Evolutionary conservation across 2,329 filamentous ascomycete genomes (phyloP).

Genomic region (Aspergillus fumigatiaffinis): DNA sequence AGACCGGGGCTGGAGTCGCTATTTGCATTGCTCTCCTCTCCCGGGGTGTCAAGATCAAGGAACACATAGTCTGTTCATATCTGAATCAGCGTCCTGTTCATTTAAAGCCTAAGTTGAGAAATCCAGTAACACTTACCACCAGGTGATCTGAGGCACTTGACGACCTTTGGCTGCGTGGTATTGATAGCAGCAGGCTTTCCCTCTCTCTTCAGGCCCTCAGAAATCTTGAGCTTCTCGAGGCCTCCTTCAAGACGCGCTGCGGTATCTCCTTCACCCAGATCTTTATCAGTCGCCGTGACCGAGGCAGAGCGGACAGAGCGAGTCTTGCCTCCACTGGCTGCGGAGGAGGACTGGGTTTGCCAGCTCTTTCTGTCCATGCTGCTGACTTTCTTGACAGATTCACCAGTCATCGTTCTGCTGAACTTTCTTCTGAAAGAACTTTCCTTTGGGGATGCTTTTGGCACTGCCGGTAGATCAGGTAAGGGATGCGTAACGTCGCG

Average conservation of each 20-base stretch:
- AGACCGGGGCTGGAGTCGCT: neutral
- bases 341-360: neutral
- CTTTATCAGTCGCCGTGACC: neutral
- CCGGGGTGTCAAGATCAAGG: neutral
- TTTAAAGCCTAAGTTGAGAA: neutral
- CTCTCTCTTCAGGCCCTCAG: neutral
- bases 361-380: neutral
- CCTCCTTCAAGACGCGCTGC: neutral
- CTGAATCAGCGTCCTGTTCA: neutral
- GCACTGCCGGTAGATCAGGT: neutral
- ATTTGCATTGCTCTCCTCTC: neutral
- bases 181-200: neutral
- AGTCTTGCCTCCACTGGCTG: neutral
- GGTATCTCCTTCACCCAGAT: neutral
- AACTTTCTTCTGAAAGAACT: neutral
- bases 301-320: neutral
- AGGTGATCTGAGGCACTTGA: neutral
- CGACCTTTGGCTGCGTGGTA: neutral
- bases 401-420: neutral
- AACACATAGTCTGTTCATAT: neutral
- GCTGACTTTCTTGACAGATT: neutral
- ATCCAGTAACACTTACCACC: neutral
- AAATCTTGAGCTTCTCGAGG: neutral
- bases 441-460: neutral
- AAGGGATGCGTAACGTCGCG: neutral